phyloP scores from a whole-genome alignment of 805 yeast species.

The Spathaspora girioi region DNA sequence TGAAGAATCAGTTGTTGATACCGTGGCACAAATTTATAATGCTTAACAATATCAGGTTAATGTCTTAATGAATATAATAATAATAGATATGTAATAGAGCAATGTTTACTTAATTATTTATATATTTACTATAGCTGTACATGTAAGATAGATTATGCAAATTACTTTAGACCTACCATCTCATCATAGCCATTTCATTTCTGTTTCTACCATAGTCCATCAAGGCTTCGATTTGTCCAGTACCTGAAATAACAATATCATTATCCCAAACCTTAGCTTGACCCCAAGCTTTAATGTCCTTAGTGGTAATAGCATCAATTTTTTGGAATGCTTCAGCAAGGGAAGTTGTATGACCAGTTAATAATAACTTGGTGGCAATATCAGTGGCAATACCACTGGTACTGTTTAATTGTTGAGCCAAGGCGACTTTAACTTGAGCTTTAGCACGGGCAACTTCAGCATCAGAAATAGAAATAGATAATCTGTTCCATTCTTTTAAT shows the following conservation, averaged over 20 bases:
- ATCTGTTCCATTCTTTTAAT: slow-evolving; percentile 84
- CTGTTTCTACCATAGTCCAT: slow-evolving; percentile 83
- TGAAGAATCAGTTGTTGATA: too few species aligned
- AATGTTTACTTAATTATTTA: too few species aligned
- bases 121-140: too few species aligned
- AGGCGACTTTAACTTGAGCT: slow-evolving; percentile 60
- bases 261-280: slow-evolving; percentile 72
- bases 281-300: slow-evolving; percentile 71
- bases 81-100: too few species aligned
- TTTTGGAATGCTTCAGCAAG: slow-evolving; percentile 54
- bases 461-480: slow-evolving; percentile 69
- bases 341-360: slow-evolving; percentile 60
- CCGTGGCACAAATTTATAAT: too few species aligned
- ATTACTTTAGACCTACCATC: slow-evolving; percentile 41
- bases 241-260: slow-evolving; percentile 78
- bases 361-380: slow-evolving; percentile 58
- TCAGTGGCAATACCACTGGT: slow-evolving; percentile 50
- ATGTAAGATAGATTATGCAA: neutral
- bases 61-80: too few species aligned
- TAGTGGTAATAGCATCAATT: slow-evolving; percentile 60
- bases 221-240: slow-evolving; percentile 83
- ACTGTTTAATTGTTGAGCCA: slow-evolving; percentile 48
- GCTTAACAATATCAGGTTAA: too few species aligned
- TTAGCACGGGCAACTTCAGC: slow-evolving; percentile 79
- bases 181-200: slow-evolving; percentile 86